Base-by-base conservation (phyloP, 768 basidiomycete species). In the Boletus tomentosulus region DNA sequence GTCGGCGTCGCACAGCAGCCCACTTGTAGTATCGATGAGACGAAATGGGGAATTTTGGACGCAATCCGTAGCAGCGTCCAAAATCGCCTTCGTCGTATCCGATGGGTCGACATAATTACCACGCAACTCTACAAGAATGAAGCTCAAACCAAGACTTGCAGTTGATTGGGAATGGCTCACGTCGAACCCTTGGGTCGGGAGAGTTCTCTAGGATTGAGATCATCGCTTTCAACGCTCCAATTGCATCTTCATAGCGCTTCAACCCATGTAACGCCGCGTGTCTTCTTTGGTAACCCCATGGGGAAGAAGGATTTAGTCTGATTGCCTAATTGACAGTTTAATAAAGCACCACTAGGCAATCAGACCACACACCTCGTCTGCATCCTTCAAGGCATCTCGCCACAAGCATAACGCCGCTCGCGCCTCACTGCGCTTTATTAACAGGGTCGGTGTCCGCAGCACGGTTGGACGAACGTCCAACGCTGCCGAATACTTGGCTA, bases 11-110 rank as follows among this genome's bases (percentile, higher is more conserved):
- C 62, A 64, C 19, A 64, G 50, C 1, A 10, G 48, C 10, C 62
- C 62, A 12, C 28, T 65, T 11, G 12, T 28, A 8, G 62, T 65
- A 42, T 64, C 63, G 16, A 64, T 56, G 37, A 64, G 60, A 49
- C 63, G 59, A 50, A 62, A 39, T 0, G 62, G 62, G 3, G 38
- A 48, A 6, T 54, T 12, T 16, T 22, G 16, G 22, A 3, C 12
- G 12, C 4, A 12, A 15, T 31, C 28, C 9, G 7, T 25, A 3
- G 52, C 39, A 3, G 31, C 45, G 0, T 45, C 27, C 31, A 54
- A 28, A n/a, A 61, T 50, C 0, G 34, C 35, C 0, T 53, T 11
- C 16, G 15, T 24, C 15, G 54, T 47, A 19, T 58, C 43, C 2
- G 59, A 54, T 8, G 62, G 59, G 13, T 46, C 11, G 37, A 56